phyloP scores from a whole-genome alignment of 2,329 filamentous ascomycete species.

The Fusarium proliferatum region DNA sequence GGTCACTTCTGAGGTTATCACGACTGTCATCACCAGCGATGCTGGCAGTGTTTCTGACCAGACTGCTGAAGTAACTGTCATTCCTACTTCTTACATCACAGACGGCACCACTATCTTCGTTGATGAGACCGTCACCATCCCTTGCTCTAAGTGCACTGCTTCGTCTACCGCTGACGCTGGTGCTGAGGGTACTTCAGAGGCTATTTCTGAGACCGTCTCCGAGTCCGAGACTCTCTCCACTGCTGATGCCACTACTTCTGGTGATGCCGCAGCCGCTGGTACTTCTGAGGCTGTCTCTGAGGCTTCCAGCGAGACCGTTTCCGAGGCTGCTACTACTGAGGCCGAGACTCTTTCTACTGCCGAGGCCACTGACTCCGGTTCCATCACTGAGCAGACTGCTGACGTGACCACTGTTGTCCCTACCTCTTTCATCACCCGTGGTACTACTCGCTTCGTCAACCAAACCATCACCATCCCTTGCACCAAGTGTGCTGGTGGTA shows the following conservation, averaged over 20 bases:
- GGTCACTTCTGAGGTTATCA: slow-evolving; percentile 5
- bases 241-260: slow-evolving; percentile 18
- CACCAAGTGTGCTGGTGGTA: slow-evolving; percentile 26
- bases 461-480: slow-evolving; percentile 37
- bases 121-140: slow-evolving; percentile 34
- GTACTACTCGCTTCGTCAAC: slow-evolving; percentile 34
- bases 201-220: background rate
- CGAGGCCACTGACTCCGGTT: slow-evolving; percentile 10
- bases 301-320: background rate
- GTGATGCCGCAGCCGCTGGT: slow-evolving; percentile 14
- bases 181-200: slow-evolving; percentile 18
- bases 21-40: slow-evolving; percentile 21
- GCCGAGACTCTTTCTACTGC: slow-evolving; percentile 12
- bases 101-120: slow-evolving; percentile 38
- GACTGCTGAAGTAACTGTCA: slow-evolving; percentile 27
- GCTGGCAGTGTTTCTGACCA: slow-evolving; percentile 14
- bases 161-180: slow-evolving; percentile 12
- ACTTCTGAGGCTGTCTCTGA: slow-evolving; percentile 11
- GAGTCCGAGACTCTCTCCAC: slow-evolving; percentile 11
- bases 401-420: slow-evolving; percentile 35
- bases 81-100: slow-evolving; percentile 33
- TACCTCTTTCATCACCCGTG: slow-evolving; percentile 34
- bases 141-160: slow-evolving; percentile 33
- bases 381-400: slow-evolving; percentile 24
- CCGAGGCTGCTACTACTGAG: background rate